Conservation (phyloP, 139 green algal species). For the Chlorella ohadii region DNA sequence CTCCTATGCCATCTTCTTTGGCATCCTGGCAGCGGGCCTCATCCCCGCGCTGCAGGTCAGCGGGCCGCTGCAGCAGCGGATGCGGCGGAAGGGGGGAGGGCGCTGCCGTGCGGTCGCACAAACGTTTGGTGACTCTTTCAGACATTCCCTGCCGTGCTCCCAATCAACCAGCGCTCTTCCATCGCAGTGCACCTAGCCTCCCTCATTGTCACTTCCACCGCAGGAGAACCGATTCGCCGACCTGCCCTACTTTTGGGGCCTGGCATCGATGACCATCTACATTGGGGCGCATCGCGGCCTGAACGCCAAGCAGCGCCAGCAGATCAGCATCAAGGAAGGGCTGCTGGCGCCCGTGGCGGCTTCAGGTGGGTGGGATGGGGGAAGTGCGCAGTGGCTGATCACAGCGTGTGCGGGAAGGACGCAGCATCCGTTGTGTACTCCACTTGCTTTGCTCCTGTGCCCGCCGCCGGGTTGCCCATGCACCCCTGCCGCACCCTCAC, state of each 20-base stretch:
- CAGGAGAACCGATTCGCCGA: constrained; percentile 40
- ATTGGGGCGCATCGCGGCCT: constrained; percentile 80
- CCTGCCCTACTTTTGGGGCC: constrained; percentile 78
- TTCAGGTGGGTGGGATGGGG: background rate
- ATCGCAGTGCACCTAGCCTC: too few species aligned
- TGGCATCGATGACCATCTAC: constrained; percentile 85
- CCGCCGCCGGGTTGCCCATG: too few species aligned
- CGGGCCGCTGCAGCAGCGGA: background rate
- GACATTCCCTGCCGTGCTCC: too few species aligned
- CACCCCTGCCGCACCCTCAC: background rate
- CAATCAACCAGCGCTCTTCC: too few species aligned
- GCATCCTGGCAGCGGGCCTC: constrained; percentile 50
- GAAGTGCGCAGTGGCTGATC: too few species aligned
- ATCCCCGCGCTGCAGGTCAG: constrained; percentile 36
- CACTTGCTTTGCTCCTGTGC: too few species aligned
- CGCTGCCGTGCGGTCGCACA: too few species aligned
- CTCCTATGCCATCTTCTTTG: constrained; percentile 59
- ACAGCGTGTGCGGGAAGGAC: too few species aligned
- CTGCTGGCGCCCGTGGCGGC: constrained; percentile 73
- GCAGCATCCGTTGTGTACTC: too few species aligned
- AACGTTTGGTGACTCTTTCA: too few species aligned
- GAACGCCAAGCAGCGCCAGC: constrained; percentile 65
- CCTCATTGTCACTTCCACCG: too few species aligned
- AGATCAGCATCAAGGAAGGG: constrained; percentile 78
- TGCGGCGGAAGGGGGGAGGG: too few species aligned